A percentile compares a stretch with the other conserved stretches of the same genome.
Evolutionary conservation across 768 basidiomycete species (phyloP).

Genomic region (Kondoa subrosea): DNA sequence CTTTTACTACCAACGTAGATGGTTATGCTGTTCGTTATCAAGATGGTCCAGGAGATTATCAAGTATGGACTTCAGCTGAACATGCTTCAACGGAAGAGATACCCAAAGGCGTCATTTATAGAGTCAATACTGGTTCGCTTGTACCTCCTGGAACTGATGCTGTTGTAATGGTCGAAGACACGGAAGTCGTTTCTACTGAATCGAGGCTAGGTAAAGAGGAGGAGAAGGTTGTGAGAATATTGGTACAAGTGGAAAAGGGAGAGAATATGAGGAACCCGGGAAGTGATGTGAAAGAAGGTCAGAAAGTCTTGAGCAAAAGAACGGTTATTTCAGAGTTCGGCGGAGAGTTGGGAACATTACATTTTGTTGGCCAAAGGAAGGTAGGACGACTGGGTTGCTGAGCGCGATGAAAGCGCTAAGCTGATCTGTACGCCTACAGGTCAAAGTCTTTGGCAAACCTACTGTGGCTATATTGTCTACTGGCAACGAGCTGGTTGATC

Average conservation of each 20-base stretch:
- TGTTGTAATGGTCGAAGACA: conserved; percentile 88
- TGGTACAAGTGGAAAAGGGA: conserved; percentile 44
- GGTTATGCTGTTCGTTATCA: conserved; percentile 56
- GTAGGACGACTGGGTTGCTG: conserved; percentile 33
- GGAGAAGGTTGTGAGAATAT: conserved; percentile 53
- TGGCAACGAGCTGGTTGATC: conserved; percentile 60
- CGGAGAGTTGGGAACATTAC: conserved; percentile 66
- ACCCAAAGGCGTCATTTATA: conserved; percentile 43
- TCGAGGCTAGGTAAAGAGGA: conserved; percentile 34
- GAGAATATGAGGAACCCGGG: conserved; percentile 55
- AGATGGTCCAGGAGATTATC: conserved; percentile 9
- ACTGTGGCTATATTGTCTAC: conserved; percentile 67
- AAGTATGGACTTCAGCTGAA: conserved; percentile 13
- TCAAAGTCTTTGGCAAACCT: conserved; percentile 53
- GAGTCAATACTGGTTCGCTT: conserved; percentile 74
- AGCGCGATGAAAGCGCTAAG: not conserved
- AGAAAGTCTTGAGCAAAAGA: conserved; percentile 44
- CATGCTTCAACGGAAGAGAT: conserved; percentile 27
- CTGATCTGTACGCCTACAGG: conserved; percentile 42
- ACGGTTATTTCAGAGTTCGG: conserved; percentile 49
- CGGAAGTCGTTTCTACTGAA: conserved; percentile 41
- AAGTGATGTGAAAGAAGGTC: conserved; percentile 48
- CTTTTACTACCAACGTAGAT: conserved; percentile 64
- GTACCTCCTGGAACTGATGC: conserved; percentile 57
- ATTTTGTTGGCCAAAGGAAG: conserved; percentile 57